Conservation (phyloP, 345 rosid genomes). For the Euphorbia tirucalli region DNA sequence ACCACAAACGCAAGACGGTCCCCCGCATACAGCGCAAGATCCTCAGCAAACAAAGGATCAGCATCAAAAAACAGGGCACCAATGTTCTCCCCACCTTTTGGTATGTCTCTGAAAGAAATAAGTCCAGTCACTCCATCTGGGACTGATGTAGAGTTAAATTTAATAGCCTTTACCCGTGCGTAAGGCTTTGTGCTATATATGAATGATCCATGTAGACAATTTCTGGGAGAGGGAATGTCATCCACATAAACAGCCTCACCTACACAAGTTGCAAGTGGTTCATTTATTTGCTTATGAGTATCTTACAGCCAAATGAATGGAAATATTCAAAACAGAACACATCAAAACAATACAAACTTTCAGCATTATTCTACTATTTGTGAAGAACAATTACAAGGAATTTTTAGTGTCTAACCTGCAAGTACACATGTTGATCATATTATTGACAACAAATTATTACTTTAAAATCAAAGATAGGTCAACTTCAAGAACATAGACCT, state of each 20-base stretch:
- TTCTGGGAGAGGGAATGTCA: constrained; percentile 76
- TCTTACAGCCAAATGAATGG: background rate
- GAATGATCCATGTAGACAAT: constrained; percentile 79
- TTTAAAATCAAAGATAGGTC: background rate
- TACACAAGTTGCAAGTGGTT: constrained; percentile 31
- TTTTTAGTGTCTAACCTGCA: background rate
- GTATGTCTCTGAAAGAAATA: constrained; percentile 70
- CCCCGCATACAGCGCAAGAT: constrained; percentile 57
- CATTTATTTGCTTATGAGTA: background rate
- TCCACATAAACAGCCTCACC: constrained; percentile 95
- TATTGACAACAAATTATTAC: no score
- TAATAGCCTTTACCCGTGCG: constrained; percentile 54
- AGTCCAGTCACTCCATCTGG: constrained; percentile 47
- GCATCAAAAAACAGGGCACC: constrained; percentile 48
- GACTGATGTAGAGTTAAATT: constrained; percentile 35
- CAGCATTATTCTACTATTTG: background rate
- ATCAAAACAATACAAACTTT: background rate
- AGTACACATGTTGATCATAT: background rate
- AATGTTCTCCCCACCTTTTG: constrained; percentile 57
- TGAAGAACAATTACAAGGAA: background rate
- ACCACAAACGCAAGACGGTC: constrained; percentile 86
- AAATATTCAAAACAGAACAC: background rate
- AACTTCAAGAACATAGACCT: background rate
- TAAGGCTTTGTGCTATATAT: constrained; percentile 73
- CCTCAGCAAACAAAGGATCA: constrained; percentile 72